These are phyloP conservation scores for Penicillium paneum DNA, from an alignment of 2,329 filamentous ascomycete species.

Conservation along the genomic window DNA sequence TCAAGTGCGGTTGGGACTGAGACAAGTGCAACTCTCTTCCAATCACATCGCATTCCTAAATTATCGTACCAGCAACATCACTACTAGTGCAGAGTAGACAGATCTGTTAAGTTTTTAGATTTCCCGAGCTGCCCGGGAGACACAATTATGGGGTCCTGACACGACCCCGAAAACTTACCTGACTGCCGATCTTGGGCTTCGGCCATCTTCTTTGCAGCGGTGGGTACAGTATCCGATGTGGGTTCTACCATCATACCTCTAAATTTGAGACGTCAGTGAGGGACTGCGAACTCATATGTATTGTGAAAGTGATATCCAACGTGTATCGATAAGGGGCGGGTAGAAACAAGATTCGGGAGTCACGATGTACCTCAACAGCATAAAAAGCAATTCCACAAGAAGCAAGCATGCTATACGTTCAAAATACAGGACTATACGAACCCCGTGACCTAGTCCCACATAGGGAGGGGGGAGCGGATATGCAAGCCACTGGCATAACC, in stretches of 20 bases:
- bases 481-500: slow-evolving; percentile 4
- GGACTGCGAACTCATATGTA: neutral
- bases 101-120: neutral
- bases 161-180: neutral
- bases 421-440: neutral
- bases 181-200: neutral
- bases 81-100: neutral
- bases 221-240: neutral
- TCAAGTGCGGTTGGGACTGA: neutral
- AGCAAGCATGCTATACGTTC: neutral
- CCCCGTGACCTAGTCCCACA: neutral
- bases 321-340: neutral
- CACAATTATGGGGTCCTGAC: slow-evolving; percentile 2
- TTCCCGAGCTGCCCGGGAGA: neutral
- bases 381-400: neutral
- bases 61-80: neutral
- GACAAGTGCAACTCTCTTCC: neutral
- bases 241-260: neutral
- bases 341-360: neutral
- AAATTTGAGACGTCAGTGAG: neutral
- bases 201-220: neutral
- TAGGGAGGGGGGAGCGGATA: slow-evolving; percentile 1
- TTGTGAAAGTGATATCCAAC: neutral
- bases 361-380: neutral
- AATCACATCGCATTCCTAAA: too few species aligned